Conservation (phyloP, 75 land plant genomes). For the Pseudotsuga menziesii region DNA sequence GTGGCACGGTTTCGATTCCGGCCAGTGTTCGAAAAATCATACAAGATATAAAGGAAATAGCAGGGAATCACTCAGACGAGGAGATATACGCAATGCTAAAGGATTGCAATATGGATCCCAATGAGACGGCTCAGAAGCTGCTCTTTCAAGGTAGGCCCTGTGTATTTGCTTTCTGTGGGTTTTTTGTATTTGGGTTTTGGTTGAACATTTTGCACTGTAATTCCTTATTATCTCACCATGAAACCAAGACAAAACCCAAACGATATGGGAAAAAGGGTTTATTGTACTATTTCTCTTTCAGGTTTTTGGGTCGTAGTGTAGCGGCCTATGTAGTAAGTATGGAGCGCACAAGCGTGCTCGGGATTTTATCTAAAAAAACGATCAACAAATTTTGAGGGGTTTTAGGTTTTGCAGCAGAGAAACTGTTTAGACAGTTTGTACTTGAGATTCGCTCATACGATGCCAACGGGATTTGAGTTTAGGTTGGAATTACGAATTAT, state of each 20-base stretch:
- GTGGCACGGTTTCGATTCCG: slow-evolving; percentile 31
- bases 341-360: too few relatives aligned
- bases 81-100: slow-evolving; percentile 83
- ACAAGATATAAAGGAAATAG: slow-evolving; percentile 53
- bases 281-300: background rate
- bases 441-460: background rate
- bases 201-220: too few relatives aligned
- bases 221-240: background rate
- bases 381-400: background rate
- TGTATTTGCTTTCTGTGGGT: background rate
- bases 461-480: background rate
- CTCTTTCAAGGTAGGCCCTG: slow-evolving; percentile 51
- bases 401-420: background rate
- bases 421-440: background rate
- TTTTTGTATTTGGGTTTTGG: background rate
- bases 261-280: too few relatives aligned
- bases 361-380: background rate
- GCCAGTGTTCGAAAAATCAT: slow-evolving; percentile 40
- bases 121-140: slow-evolving; percentile 66
- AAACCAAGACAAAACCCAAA: too few relatives aligned
- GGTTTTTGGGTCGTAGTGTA: background rate
- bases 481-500: background rate
- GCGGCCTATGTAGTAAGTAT: too few relatives aligned
- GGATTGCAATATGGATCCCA: slow-evolving; percentile 79
- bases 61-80: slow-evolving; percentile 58